Base-by-base conservation (phyloP, 2,329 filamentous ascomycete species). In the Elsinoe arachidis region DNA sequence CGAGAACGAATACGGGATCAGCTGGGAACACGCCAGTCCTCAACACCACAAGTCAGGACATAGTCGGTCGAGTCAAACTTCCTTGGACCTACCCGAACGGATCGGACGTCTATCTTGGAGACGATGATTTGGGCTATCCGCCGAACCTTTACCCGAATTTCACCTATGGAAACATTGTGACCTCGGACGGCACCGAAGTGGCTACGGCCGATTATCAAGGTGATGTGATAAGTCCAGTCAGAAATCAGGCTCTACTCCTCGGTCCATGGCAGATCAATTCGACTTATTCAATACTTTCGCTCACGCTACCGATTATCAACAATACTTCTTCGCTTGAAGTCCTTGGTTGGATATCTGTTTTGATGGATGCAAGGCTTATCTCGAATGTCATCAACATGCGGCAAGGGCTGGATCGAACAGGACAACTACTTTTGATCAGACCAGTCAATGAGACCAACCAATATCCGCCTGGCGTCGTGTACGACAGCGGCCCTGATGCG, bases 291-390 rank as follows among this genome's bases (percentile, higher is more conserved):
- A 74, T 96, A 10, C 69, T 95, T 11, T 96, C 90, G 2, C 76
- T 95, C 59, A 95, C 90, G 0, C 73, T 92, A 14, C 88, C 90
- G 0, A 82, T 96, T 55, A 80, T 88, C 59, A 84, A 86, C 67
- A 87, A 85, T 62, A 77, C 78, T 1, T 78, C 79, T 1, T 69
- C 72, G 41, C 74, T 73, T 2, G 83, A 86, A 61, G 80, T 92
- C 0, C 76, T 96, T 4, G 91, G 89, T 1, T 96, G 90, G 75
- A 80, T 96, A 74, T 95, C 90, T 1, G 74, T 92, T 1, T 76
- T 95, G n/a, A 80, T 87, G 57, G 81, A 87, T 57, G 85, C 85
- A 1, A 73, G 74, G 3, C 78, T 86, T 1, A 75, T 93, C 2
- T 74, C 83, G n/a, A 70, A 78, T 44, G 79, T 90, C 1, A 74